These are phyloP conservation scores for Nannochloropsis oceanica DNA, from an alignment of 108 stramenopile species.

Conservation along the genomic window DNA sequence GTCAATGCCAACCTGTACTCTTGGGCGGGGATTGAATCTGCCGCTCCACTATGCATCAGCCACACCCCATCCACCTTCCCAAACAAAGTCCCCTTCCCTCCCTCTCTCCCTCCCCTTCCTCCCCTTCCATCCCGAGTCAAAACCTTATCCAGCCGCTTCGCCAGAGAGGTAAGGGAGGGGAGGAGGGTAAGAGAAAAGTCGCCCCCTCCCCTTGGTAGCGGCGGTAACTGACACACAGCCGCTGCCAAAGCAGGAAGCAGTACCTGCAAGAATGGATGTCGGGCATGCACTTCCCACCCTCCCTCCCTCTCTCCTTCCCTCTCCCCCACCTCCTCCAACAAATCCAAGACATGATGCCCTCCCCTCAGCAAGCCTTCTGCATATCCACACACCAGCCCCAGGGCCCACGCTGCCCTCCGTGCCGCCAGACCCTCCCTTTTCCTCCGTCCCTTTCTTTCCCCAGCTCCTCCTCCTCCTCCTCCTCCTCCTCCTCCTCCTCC, in stretches of 20 bases:
- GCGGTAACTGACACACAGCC: not conserved
- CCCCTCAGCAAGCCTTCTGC: not conserved
- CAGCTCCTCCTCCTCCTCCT: not conserved
- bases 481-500: too few species aligned
- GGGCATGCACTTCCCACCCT: not conserved
- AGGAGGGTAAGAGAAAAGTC: not conserved
- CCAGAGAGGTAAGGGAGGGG: not conserved
- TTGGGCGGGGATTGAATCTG: constrained; percentile 1
- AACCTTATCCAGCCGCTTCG: not conserved
- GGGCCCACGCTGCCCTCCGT: not conserved
- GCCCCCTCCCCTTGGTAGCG: not conserved
- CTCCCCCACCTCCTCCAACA: not conserved
- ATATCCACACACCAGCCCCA: not conserved
- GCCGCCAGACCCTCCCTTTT: not conserved
- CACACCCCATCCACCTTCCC: not conserved
- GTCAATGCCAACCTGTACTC: not conserved
- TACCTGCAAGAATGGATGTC: not conserved
- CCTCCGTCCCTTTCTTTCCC: not conserved
- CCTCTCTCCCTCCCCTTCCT: not conserved
- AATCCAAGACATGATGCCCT: not conserved
- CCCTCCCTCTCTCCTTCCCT: not conserved
- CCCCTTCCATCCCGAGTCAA: not conserved
- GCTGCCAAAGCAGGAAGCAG: not conserved
- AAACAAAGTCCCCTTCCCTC: not conserved
- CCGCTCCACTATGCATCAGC: not conserved